Evolutionary conservation across 2,329 filamentous ascomycete species (phyloP).

Genomic region (Cladosporium sp.): DNA sequence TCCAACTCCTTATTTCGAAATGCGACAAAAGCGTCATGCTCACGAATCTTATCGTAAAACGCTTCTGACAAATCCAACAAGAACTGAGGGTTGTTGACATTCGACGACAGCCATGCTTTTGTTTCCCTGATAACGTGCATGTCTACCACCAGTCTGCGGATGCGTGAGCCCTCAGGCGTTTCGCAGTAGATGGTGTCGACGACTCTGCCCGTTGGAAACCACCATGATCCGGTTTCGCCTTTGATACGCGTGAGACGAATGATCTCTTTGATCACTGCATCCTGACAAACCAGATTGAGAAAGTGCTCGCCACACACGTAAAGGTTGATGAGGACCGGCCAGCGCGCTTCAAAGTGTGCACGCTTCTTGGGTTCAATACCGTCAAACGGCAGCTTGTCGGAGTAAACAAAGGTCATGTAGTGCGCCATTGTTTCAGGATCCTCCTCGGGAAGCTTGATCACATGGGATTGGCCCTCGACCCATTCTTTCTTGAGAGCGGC

Average conservation of each 20-base stretch:
- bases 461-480: not conserved
- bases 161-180: slow-evolving; percentile 11
- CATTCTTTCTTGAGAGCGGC: not conserved
- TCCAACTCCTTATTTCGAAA: too few relatives aligned
- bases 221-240: fast-evolving
- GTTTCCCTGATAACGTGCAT: not conserved
- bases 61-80: too few relatives aligned
- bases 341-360: too few relatives aligned
- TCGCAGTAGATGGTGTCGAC: slow-evolving; percentile 18
- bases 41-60: too few relatives aligned
- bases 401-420: not conserved
- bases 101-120: too few relatives aligned
- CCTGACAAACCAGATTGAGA: not conserved
- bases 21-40: too few relatives aligned
- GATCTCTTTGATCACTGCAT: not conserved
- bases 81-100: too few relatives aligned
- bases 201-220: too few relatives aligned
- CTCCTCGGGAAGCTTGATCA: not conserved
- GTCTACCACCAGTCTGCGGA: slow-evolving; percentile 16
- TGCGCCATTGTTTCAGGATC: not conserved
- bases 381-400: not conserved
- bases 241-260: not conserved
- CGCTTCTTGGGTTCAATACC: too few relatives aligned
- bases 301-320: not conserved
- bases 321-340: not conserved